phyloP scores from a whole-genome alignment of 208 protist species.

The Porcisia hertigi region DNA sequence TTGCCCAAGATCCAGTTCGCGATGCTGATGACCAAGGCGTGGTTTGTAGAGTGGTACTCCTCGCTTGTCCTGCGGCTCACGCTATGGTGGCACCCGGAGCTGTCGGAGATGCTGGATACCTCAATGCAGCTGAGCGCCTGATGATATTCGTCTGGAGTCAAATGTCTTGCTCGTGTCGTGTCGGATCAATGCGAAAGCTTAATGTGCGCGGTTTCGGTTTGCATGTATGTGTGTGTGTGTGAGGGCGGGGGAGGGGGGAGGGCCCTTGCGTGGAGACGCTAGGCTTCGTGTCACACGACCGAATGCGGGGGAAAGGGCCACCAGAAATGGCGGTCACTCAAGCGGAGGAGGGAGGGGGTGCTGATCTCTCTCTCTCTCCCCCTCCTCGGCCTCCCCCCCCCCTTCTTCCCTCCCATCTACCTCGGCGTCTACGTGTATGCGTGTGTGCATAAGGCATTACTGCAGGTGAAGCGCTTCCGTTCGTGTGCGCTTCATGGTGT shows the following conservation, averaged over 20 bases:
- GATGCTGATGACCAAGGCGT: conserved; percentile 51
- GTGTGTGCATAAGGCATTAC: not conserved
- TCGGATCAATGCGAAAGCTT: not conserved
- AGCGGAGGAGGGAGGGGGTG: not conserved
- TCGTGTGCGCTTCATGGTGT: not conserved
- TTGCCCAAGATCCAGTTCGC: conserved; percentile 36
- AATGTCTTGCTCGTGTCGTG: too few relatives aligned
- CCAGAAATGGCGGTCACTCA: not conserved
- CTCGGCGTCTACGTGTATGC: not conserved
- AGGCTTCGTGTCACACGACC: not conserved
- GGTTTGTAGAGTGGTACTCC: conserved; percentile 58
- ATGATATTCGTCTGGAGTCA: too few relatives aligned
- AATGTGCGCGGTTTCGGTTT: too few relatives aligned
- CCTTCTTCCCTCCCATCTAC: too few relatives aligned
- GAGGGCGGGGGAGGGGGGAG: too few relatives aligned
- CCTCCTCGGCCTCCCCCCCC: not conserved
- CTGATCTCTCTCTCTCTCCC: not conserved
- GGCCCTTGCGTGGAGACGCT: not conserved
- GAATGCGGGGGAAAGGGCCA: not conserved
- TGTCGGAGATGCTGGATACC: conserved; percentile 48
- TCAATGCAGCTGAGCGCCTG: conserved; percentile 54
- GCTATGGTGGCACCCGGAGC: conserved; percentile 66
- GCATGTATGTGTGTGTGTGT: not conserved
- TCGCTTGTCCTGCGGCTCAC: conserved; percentile 49
- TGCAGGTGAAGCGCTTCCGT: too few relatives aligned